Conservation (phyloP, 2,329 filamentous ascomycete species). For the Xylariaceae sp. region DNA sequence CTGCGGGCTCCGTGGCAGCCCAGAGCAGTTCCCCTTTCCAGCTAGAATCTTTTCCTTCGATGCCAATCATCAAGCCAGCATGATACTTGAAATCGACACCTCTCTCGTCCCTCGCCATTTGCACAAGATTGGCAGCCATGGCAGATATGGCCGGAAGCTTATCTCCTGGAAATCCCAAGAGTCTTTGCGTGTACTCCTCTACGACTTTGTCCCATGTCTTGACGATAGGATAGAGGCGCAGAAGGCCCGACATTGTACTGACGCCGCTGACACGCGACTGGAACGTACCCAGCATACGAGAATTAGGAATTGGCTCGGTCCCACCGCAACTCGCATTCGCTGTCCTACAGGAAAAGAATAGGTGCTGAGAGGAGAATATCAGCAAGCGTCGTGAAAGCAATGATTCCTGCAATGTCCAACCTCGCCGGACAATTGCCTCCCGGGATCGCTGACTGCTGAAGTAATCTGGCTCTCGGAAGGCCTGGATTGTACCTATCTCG, state of each 20-base stretch:
- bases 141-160: conserved; percentile 23
- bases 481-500: conserved; percentile 10
- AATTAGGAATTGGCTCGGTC: conserved; percentile 8
- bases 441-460: conserved; percentile 6
- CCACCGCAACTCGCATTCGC: conserved; percentile 20
- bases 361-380: conserved; percentile 18
- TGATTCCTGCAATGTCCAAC: conserved; percentile 23
- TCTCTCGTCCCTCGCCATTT: conserved; percentile 12
- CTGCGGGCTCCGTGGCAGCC: conserved; percentile 4
- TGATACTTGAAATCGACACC: conserved; percentile 10
- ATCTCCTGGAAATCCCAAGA: conserved; percentile 14
- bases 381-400: conserved; percentile 20
- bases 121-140: conserved; percentile 14
- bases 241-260: conserved; percentile 13
- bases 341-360: conserved; percentile 19
- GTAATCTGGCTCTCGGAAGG: conserved; percentile 6
- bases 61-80: conserved; percentile 17
- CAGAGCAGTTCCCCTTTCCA: conserved; percentile 17
- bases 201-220: conserved; percentile 15
- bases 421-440: conserved; percentile 15
- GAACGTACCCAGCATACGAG: conserved; percentile 10
- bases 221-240: conserved; percentile 14
- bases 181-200: conserved; percentile 10
- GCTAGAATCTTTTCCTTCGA: conserved; percentile 7
- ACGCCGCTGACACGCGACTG: conserved; percentile 16